These are phyloP conservation scores for Passiflora organensis DNA, from an alignment of 345 rosid species.

Conservation along the genomic window DNA sequence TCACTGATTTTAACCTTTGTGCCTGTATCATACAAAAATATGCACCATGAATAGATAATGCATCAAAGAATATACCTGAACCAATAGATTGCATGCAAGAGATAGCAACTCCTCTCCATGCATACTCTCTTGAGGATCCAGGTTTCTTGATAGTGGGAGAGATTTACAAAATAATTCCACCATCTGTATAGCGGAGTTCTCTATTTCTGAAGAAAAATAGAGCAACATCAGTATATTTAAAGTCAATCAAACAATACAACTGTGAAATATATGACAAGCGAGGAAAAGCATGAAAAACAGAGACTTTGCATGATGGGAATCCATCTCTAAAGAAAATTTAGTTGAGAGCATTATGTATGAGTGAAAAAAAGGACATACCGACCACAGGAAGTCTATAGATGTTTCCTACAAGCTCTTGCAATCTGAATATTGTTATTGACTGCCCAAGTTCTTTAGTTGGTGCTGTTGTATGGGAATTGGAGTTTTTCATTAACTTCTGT, in stretches of 20 bases:
- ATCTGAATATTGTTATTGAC: constrained; percentile 55
- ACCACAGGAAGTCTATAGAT: constrained; percentile 36
- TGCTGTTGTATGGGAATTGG: constrained; percentile 26
- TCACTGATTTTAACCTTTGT: too few species aligned
- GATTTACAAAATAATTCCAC: constrained; percentile 62
- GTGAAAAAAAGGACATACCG: constrained; percentile 45
- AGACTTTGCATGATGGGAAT: too few species aligned
- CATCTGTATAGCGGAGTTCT: constrained; percentile 53
- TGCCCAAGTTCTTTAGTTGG: constrained; percentile 71
- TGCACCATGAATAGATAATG: not conserved
- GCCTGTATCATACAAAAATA: not conserved
- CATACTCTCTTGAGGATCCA: constrained; percentile 91
- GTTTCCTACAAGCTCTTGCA: constrained; percentile 66
- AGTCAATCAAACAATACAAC: constrained; percentile 4
- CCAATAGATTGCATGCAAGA: constrained; percentile 62
- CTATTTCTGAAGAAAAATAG: constrained; percentile 47
- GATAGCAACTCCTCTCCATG: constrained; percentile 90
- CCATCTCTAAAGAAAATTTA: too few species aligned
- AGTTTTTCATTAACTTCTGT: constrained; percentile 42
- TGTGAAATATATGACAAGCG: constrained; percentile 5
- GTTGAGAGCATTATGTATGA: too few species aligned
- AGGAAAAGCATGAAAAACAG: not conserved
- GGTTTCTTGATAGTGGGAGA: constrained; percentile 78
- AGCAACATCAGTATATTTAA: constrained; percentile 12
- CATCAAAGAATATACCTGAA: constrained; percentile 56